Percentiles rank a stretch among this genome's conserved stretches.
Evolutionary conservation across 768 basidiomycete genomes (phyloP).

Genomic region (Kwoniella dendrophila): DNA sequence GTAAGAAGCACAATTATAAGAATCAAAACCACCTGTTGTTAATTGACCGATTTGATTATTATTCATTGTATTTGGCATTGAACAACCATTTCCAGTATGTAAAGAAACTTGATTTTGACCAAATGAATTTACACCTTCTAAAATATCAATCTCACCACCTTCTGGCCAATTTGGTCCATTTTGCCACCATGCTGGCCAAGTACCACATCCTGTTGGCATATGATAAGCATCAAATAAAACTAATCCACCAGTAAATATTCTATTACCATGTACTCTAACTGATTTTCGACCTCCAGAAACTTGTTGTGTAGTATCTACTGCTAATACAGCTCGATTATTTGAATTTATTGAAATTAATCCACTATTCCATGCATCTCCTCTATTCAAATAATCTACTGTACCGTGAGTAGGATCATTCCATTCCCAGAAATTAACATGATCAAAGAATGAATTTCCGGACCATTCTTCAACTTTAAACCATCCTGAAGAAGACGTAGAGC

Average conservation of each 20-base stretch:
- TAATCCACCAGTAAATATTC: slow-evolving; percentile 63
- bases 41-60: slow-evolving; percentile 34
- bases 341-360: slow-evolving; percentile 67
- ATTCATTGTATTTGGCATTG: slow-evolving; percentile 40
- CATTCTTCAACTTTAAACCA: slow-evolving; percentile 47
- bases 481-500: not conserved
- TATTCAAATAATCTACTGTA: slow-evolving; percentile 65
- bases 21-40: slow-evolving; percentile 53
- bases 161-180: slow-evolving; percentile 59
- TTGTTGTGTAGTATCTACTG: slow-evolving; percentile 77
- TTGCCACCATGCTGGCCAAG: slow-evolving; percentile 72
- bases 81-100: slow-evolving; percentile 57
- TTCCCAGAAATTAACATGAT: slow-evolving; percentile 72
- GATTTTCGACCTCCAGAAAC: slow-evolving; percentile 72
- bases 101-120: slow-evolving; percentile 58
- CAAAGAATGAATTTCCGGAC: slow-evolving; percentile 71
- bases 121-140: slow-evolving; percentile 59
- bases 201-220: slow-evolving; percentile 87
- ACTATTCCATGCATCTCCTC: slow-evolving; percentile 61
- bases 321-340: slow-evolving; percentile 79
- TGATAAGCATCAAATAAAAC: slow-evolving; percentile 81
- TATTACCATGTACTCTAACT: slow-evolving; percentile 68
- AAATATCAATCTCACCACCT: slow-evolving; percentile 57
- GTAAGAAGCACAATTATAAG: slow-evolving; percentile 51
- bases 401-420: slow-evolving; percentile 72